A percentile compares a stretch with the other conserved stretches of the same genome.
Evolutionary conservation across 73 alveolate species (phyloP).

Genomic region (Halteria grandinella): DNA sequence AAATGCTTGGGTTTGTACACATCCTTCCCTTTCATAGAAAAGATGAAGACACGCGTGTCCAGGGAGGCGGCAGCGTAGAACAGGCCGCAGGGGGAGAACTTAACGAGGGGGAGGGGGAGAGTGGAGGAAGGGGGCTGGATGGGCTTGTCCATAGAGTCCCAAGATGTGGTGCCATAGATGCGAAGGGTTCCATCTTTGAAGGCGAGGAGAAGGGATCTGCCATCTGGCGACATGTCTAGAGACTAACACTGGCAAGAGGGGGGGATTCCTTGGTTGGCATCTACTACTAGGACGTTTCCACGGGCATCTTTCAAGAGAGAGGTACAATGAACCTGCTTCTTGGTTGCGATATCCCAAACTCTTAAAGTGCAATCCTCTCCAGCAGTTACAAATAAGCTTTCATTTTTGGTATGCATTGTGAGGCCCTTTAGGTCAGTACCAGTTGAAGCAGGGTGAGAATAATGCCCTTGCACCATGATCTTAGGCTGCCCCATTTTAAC

Average conservation of each 20-base stretch:
- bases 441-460: constrained; percentile 66
- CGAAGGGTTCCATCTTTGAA: constrained; percentile 94
- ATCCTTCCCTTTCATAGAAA: too few relatives aligned
- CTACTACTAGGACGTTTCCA: too few relatives aligned
- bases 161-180: constrained; percentile 81
- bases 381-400: constrained; percentile 64
- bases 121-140: too few relatives aligned
- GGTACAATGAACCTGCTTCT: too few relatives aligned
- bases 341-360: constrained; percentile 70
- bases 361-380: constrained; percentile 87
- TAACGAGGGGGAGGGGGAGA: too few relatives aligned
- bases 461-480: constrained; percentile 70
- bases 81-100: constrained; percentile 96
- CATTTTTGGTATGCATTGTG: constrained; percentile 60
- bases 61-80: constrained; percentile 92
- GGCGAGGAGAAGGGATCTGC: constrained; percentile 91
- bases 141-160: constrained; percentile 75
- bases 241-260: constrained; percentile 76
- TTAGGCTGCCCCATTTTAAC: constrained; percentile 55
- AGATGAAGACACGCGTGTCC: constrained; percentile 88
- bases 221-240: constrained; percentile 90
- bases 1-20: too few relatives aligned
- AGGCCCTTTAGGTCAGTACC: constrained; percentile 91
- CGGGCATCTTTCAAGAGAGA: too few relatives aligned
- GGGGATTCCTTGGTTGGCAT: constrained; percentile 75